phyloP scores from a whole-genome alignment of 345 rosid genomes.

The Streptanthus diversifolius region DNA sequence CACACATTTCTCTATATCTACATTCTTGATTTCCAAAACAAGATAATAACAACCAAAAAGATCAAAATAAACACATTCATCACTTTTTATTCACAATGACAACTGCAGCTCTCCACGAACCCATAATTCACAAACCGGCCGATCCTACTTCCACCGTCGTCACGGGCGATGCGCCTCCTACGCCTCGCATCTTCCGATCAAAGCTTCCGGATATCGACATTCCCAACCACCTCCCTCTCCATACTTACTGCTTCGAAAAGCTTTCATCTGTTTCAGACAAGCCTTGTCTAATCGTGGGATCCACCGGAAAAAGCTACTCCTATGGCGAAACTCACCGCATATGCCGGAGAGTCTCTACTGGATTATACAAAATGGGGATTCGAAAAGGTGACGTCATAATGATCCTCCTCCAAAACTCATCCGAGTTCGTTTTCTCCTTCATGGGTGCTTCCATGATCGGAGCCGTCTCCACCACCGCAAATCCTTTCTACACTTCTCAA shows the following conservation, averaged over 20 bases:
- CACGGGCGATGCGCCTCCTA: conserved; percentile 6
- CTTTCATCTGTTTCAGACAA: conserved; percentile 37
- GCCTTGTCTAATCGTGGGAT: conserved; percentile 65
- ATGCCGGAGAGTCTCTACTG: conserved; percentile 52
- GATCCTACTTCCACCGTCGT: conserved; percentile 13
- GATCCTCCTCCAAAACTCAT: conserved; percentile 76
- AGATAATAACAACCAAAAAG: not conserved
- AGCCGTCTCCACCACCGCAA: conserved; percentile 73
- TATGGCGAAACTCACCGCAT: conserved; percentile 54
- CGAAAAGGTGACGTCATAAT: conserved; percentile 76
- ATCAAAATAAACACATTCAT: not conserved
- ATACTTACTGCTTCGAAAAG: conserved; percentile 63
- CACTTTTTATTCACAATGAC: conserved; percentile 26
- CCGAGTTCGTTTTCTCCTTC: conserved; percentile 82
- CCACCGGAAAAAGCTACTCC: conserved; percentile 44
- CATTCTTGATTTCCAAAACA: not conserved
- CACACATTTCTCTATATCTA: conserved; percentile 12
- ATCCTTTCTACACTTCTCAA: conserved; percentile 74
- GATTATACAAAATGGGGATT: conserved; percentile 54
- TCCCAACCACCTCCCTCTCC: conserved; percentile 73
- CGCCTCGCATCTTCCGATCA: conserved; percentile 57
- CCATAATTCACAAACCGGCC: conserved; percentile 25
- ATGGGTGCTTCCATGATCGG: conserved; percentile 89
- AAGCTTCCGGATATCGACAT: conserved; percentile 75
- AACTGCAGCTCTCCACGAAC: conserved; percentile 26